Evolutionary conservation across 1,284 basidiomycete species (phyloP), one percentile per base, ranked within the genome.

Genomic region (Cutaneotrichosporon sp.): DNA sequence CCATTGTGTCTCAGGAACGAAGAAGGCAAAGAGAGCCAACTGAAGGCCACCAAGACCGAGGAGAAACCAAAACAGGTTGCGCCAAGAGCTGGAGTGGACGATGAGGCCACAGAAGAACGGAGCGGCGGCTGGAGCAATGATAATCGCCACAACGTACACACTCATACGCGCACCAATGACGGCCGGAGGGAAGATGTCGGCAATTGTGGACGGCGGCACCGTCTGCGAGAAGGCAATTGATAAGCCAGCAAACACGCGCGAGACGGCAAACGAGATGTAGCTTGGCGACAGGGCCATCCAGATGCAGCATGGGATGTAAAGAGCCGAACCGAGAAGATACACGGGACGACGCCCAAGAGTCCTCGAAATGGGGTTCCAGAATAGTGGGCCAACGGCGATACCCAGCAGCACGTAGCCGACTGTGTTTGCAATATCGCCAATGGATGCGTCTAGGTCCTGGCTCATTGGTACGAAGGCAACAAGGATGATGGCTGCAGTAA

Each of bases 351-450:
- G 62, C 12, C 73, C 73, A 63, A 66, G 22, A 59, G 54, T 20
- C 44, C 39, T 30, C 2, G 38, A 41, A 8, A 66, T 42, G 3
- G 64, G 66, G 51, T 68, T 68, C 60, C 65, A 68, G 30, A 76
- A 54, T 10, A 76, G 52, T 0, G 70, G 66, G 1, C 74, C 74
- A 4, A 72, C 66, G 0, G 69, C 74, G 20, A 70, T 59, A 34
- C 74, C 74, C 8, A 76, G 65, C 15, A 76, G 63, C n/a, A 58
- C 60, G 58, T 70, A 72, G 9, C 72, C 72, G 49, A 74, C 69
- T 0, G 69, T 61, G 58, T 74, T 72, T 20, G 72, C 69, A 12
- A 66, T 67, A 4, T 63, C 56, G 2, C 65, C 52, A 7, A 69
- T 64, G n/a, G 60, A 54, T 2, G 56, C 55, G 5, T 10, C 8